Evolutionary conservation across 1,284 basidiomycete genomes (phyloP).

Genomic region (Austroboletus novae-zelandiae): DNA sequence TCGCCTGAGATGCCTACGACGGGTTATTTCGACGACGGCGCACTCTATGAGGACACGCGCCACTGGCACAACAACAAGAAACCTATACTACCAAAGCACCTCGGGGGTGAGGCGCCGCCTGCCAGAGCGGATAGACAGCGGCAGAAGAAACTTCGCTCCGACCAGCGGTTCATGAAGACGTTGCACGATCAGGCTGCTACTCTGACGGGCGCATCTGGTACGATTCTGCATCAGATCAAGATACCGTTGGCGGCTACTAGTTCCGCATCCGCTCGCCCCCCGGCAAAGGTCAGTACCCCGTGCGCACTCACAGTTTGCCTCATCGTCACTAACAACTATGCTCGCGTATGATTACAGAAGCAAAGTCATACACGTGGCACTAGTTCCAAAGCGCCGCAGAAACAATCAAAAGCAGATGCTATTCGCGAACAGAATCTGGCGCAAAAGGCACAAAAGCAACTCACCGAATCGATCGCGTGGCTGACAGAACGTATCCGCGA

Average conservation of each 20-base stretch:
- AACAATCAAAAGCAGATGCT: slow-evolving; percentile 24
- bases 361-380: slow-evolving; percentile 9
- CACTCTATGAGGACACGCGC: slow-evolving; percentile 47
- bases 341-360: slow-evolving; percentile 10
- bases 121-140: slow-evolving; percentile 37
- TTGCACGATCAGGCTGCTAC: slow-evolving; percentile 60
- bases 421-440: slow-evolving; percentile 30
- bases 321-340: too few species aligned
- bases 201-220: slow-evolving; percentile 59
- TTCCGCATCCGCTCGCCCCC: slow-evolving; percentile 4
- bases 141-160: slow-evolving; percentile 37
- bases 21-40: slow-evolving; percentile 39
- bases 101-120: slow-evolving; percentile 44
- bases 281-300: slow-evolving; percentile 14
- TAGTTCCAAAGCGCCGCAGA: slow-evolving; percentile 15
- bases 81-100: slow-evolving; percentile 51
- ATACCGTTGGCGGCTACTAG: slow-evolving; percentile 41
- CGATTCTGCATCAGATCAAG: slow-evolving; percentile 47
- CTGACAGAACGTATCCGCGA: slow-evolving; percentile 22
- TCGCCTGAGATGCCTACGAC: background rate
- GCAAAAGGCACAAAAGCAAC: slow-evolving; percentile 24
- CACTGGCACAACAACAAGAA: slow-evolving; percentile 59
- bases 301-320: background rate
- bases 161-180: slow-evolving; percentile 56
- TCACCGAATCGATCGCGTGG: slow-evolving; percentile 22